phyloP scores from a whole-genome alignment of 345 rosid genomes.

The Balakata baccata region DNA sequence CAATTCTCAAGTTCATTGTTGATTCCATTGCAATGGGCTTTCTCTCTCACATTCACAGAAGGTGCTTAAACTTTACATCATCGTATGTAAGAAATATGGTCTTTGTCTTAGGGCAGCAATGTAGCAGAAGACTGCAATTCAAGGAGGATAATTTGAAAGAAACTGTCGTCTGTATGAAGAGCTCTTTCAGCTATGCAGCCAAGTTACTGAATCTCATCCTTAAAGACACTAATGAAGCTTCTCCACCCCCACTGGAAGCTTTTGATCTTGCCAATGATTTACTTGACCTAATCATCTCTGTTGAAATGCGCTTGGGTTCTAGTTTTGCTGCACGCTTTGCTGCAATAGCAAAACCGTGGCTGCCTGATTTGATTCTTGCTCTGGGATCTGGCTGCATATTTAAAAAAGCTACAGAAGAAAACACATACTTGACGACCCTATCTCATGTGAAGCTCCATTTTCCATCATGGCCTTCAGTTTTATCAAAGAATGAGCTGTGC shows the following conservation, averaged over 20 bases:
- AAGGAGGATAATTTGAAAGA: constrained; percentile 57
- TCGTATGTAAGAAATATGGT: constrained; percentile 43
- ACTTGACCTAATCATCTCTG: constrained; percentile 48
- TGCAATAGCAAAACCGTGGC: constrained; percentile 63
- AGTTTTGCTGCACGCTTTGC: constrained; percentile 49
- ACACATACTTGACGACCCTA: constrained; percentile 26
- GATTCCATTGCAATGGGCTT: constrained; percentile 59
- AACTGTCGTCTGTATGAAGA: constrained; percentile 50
- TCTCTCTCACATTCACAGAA: constrained; percentile 35
- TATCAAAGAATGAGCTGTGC: constrained; percentile 49
- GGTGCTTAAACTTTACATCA: constrained; percentile 56
- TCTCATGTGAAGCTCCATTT: constrained; percentile 43
- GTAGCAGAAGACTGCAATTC: constrained; percentile 34
- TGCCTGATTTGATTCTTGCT: constrained; percentile 84
- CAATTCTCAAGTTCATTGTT: constrained; percentile 65
- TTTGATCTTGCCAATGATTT: constrained; percentile 57
- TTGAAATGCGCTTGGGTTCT: constrained; percentile 51
- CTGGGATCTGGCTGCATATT: constrained; percentile 54
- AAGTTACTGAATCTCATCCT: constrained; percentile 66
- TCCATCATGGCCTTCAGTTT: constrained; percentile 61
- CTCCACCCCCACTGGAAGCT: constrained; percentile 46
- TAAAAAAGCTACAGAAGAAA: constrained; percentile 35
- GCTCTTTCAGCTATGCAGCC: constrained; percentile 67
- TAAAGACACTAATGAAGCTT: constrained; percentile 39
- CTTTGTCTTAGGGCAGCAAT: constrained; percentile 39